Base-by-base conservation (phyloP, 139 green algal genomes). In the Marvania coccoides region DNA sequence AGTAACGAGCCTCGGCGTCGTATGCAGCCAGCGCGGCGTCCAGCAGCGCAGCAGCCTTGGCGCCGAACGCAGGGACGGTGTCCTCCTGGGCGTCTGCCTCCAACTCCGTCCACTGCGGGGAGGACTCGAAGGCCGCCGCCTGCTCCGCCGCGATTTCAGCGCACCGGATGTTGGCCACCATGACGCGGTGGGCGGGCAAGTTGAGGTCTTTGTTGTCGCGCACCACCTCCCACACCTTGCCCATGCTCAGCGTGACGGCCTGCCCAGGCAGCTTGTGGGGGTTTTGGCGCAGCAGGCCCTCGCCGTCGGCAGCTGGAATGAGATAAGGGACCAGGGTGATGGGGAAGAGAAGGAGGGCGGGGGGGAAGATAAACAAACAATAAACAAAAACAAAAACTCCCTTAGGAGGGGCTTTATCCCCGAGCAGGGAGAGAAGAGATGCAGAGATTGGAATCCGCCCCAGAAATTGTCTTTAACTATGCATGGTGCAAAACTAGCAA, bases 131-230 rank as follows among this genome's bases (percentile, higher is more conserved):
- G 3, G 67, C 65, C 6, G 47, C 51, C 63, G 94, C 73, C 76
- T 91, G 81, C 15, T 89, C 86, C 12, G 56, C 47, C 31, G 73
- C 65, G 36, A 98, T 93, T 80, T 99, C 86, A 23, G 81, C 77
- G 74, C 94, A 99, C 1, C 94, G 78, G 14, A 98, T 89, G 59
- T 93, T 96, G 63, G 94, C 94, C 38, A 99, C 93, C 94, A 98
- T 99, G 36, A 96, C 89, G 81, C 92, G 93, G 83, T 99, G 94
- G 1, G 94, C 94, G 1, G 94, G 94, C 34, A 99, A 80, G 68
- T 99, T 93, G 54, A 99, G 87, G 80, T 99, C 93, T 71, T 93
- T 95, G 76, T 98, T 91, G 24, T 85, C 80, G 6, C 71, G 71
- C 28, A 99, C 90, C 53, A 94, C 75, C 26, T 90, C 76, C 94